phyloP scores from a whole-genome alignment of 805 yeast species.

The Jamesozyma lodderae region DNA sequence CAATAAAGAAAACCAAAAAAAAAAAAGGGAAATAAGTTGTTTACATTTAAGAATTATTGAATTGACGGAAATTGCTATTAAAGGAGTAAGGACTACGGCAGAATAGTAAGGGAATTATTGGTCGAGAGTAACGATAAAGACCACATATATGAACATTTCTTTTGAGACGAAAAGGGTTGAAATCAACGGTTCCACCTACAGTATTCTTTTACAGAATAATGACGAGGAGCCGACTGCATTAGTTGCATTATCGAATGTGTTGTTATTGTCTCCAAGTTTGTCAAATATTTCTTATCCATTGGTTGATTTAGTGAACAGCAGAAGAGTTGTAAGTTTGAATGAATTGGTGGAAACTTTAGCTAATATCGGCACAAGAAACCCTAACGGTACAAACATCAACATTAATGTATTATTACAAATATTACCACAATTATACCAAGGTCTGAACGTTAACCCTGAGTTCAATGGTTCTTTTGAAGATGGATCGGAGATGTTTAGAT shows the following conservation, averaged over 20 bases:
- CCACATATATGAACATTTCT: constrained; percentile 12
- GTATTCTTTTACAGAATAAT: constrained; percentile 59
- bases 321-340: constrained; percentile 29
- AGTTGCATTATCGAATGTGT: constrained; percentile 64
- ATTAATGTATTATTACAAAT: constrained; percentile 39
- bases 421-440: constrained; percentile 59
- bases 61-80: too few relatives aligned
- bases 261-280: constrained; percentile 42
- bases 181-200: constrained; percentile 32
- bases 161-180: constrained; percentile 19
- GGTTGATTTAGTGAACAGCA: constrained; percentile 28
- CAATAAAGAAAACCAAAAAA: neutral
- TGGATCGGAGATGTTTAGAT: constrained; percentile 48
- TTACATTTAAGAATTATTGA: too few relatives aligned
- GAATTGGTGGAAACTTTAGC: constrained; percentile 44
- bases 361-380: constrained; percentile 33
- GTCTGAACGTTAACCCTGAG: constrained; percentile 63
- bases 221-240: constrained; percentile 73
- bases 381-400: constrained; percentile 25
- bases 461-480: constrained; percentile 53
- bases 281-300: constrained; percentile 8
- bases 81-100: too few relatives aligned
- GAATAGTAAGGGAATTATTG: too few relatives aligned
- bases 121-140: too few relatives aligned
- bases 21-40: neutral